These are phyloP conservation scores for Calonectria pseudoreteaudii DNA, from an alignment of 2,329 filamentous ascomycete genomes.

Conservation along the genomic window DNA sequence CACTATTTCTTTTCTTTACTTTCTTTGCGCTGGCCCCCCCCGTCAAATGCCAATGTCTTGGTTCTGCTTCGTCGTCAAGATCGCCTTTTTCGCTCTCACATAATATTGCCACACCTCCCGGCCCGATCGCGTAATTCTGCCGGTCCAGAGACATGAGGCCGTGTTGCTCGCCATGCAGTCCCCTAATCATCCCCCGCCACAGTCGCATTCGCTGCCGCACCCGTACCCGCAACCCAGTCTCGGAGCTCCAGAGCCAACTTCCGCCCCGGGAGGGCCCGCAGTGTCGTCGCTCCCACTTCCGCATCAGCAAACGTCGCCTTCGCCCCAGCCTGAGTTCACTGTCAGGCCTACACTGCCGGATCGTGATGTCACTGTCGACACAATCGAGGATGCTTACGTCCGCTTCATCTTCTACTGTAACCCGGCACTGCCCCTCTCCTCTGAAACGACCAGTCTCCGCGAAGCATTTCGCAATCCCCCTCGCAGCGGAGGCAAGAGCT, in stretches of 20 bases:
- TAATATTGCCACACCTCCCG: slow-evolving; percentile 25
- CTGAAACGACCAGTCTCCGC: slow-evolving; percentile 77
- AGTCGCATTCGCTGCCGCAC: slow-evolving; percentile 11
- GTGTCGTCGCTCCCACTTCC: slow-evolving; percentile 17
- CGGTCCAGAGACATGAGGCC: slow-evolving; percentile 40
- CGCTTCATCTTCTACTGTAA: slow-evolving; percentile 92
- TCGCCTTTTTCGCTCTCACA: slow-evolving; percentile 22
- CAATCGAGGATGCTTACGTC: slow-evolving; percentile 85
- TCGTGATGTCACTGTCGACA: slow-evolving; percentile 74
- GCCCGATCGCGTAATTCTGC: slow-evolving; percentile 13
- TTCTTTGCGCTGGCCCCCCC: not conserved
- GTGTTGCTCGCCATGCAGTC: slow-evolving; percentile 33
- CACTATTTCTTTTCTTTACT: not conserved
- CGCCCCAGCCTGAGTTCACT: slow-evolving; percentile 30
- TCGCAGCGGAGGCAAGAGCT: slow-evolving; percentile 88
- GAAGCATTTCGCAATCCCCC: slow-evolving; percentile 84
- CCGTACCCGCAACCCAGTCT: slow-evolving; percentile 31
- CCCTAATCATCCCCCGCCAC: slow-evolving; percentile 26
- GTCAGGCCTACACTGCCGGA: slow-evolving; percentile 66
- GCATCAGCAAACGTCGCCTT: slow-evolving; percentile 27
- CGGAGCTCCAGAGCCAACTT: slow-evolving; percentile 25
- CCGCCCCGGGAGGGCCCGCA: slow-evolving; percentile 28
- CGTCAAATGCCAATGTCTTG: slow-evolving; percentile 33
- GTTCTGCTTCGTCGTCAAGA: slow-evolving; percentile 10
- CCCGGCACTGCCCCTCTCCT: slow-evolving; percentile 75